Base-by-base conservation (phyloP, 345 rosid species). In the Noccaea bulbosa region DNA sequence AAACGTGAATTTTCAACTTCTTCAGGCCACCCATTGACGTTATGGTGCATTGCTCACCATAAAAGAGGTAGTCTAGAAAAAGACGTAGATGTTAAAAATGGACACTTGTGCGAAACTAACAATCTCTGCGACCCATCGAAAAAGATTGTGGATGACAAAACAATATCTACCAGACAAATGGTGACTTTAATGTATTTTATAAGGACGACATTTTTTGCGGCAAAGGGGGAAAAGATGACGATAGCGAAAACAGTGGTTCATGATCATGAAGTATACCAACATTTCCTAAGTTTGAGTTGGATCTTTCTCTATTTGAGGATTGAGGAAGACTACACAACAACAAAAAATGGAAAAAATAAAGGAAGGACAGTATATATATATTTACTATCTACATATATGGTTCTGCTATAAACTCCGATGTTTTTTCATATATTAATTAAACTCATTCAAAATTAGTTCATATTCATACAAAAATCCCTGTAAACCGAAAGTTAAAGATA, bases 81-180 rank as follows among this genome's bases (percentile, higher is more conserved):
- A 62, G 62, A 52, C 54, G 39, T 71, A 9, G 22, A 62, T 53
- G 56, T 53, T 35, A 53, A 11, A 51, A 43, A 62, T 53, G 27
- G 63, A 63, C 64, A 55, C 34, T 55, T 46, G 50, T 34, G 35
- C 8, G 39, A 62, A 53, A 30, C 40, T 63, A 34, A 16, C 43
- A 35, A 72, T 54, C 40, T 41, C 45, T 11, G 22, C 8, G 39
- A 72, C 32, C 57, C 40, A 22, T 45, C 57, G 24, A 54, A 45
- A 54, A 38, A 34, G 49, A 54, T 32, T 35, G 17, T 34, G 22
- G 57, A 72, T 55, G 50, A 53, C 48, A 53, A 15, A 63, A 46
- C 9, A 24, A 72, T 45, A 45, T 64, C n/a, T 20, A 63, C 17
- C 40, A 12, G 56, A 72, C 33, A 72, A 54, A 16, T 63, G 57